phyloP scores from a whole-genome alignment of 768 basidiomycete species.

The Suillus weaverae region DNA sequence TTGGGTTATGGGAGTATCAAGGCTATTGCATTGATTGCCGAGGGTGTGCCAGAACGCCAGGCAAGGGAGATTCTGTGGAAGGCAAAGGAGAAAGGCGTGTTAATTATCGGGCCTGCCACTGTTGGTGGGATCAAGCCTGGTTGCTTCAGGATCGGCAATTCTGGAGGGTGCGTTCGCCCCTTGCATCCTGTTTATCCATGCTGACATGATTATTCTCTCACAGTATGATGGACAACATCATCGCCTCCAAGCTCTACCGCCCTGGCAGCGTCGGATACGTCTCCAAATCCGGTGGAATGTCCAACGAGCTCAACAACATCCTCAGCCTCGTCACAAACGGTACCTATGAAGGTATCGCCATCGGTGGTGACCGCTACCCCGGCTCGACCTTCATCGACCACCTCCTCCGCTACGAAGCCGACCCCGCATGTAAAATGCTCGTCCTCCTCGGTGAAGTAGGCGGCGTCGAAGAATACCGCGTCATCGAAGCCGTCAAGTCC shows the following conservation, averaged over 20 bases:
- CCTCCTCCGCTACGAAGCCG: conserved; percentile 93
- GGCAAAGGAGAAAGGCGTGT: conserved; percentile 80
- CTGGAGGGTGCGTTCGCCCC: conserved; percentile 65
- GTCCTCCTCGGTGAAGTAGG: conserved; percentile 98
- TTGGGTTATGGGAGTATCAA: conserved; percentile 49
- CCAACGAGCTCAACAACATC: conserved; percentile 99
- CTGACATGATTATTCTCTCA: background rate
- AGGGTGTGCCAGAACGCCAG: conserved; percentile 98
- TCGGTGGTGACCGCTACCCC: conserved; percentile 99
- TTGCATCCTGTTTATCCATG: background rate
- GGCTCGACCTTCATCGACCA: conserved; percentile 99
- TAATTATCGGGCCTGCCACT: conserved; percentile 96
- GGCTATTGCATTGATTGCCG: conserved; percentile 90
- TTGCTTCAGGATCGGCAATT: conserved; percentile 99
- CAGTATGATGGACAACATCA: conserved; percentile 99
- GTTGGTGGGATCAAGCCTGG: conserved; percentile 99
- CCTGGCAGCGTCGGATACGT: conserved; percentile 97
- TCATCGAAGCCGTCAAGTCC: conserved; percentile 94
- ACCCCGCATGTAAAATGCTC: conserved; percentile 98
- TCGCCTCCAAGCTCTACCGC: conserved; percentile 97
- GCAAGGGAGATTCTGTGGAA: conserved; percentile 93
- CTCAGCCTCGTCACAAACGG: conserved; percentile 95
- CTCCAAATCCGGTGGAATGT: conserved; percentile 99
- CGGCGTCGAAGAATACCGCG: conserved; percentile 98
- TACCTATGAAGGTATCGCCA: conserved; percentile 99